Evolutionary conservation across 192 early-diverging fungal species (phyloP), one percentile per base, ranked within the genome.

Genomic region (Thoreauomyces humboldtii): DNA sequence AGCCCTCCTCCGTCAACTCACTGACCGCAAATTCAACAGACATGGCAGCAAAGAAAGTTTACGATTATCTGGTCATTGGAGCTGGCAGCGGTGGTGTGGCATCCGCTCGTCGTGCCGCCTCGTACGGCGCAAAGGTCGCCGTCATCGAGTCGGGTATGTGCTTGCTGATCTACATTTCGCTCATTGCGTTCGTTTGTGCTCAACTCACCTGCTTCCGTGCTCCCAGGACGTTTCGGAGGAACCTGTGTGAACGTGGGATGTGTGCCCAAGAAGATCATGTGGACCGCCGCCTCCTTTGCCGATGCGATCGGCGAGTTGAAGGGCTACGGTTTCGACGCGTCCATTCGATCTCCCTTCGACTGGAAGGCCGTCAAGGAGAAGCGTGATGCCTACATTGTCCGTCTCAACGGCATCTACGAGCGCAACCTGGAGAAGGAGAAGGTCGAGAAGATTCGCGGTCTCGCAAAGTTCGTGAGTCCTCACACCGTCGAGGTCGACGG

Each of bases 361-460:
- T 97, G 94, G 94, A 70, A 75, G 4, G 58, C 74, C 15, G 72
- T 99, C 60, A 98, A 98, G 78, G 45, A 84, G 32, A 94, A 93
- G 78, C 88, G 96, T 37, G 96, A 99, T 70, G 94, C 90, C 5
- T 99, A 99, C 77, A 91, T 99, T 37, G 81, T 87, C 77, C 94
- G 96, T 37, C 81, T 99, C 19, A 99, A 99, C 75, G 90, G 91
- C 22, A 99, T 99, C 72, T 99, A 99, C 79, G 89, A 87, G 76
- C 81, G 67, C 61, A 99, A 99, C 73, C 77, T 99, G 29, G 72
- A 65, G 36, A 94, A 93, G 67, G 95, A 97, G 55, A 76, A 72
- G 7, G 86, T 99, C 29, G 91, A 93, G 28, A 87, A 88, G 45
- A 86, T 96, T 69, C 65, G 82, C 37, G 96, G 96, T 15, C 82